Conservation (phyloP, 306 rosid species). For the Abrus precatorius region DNA sequence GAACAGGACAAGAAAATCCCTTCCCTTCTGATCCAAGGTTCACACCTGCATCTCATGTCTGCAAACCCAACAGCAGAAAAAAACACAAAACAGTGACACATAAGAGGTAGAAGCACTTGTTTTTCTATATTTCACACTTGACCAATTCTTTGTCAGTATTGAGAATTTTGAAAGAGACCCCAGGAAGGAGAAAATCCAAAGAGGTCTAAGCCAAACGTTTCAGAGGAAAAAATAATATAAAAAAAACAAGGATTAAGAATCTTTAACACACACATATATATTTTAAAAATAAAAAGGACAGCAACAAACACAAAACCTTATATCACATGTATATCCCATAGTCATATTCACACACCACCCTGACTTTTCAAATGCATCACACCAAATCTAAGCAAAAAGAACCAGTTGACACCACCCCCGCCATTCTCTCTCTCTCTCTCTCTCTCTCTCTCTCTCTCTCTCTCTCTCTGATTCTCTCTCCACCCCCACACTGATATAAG, state of each 20-base stretch:
- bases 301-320: slow-evolving; percentile 44
- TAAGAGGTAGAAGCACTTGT: slow-evolving; percentile 36
- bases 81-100: slow-evolving; percentile 45
- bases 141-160: slow-evolving; percentile 67
- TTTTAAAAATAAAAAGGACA: not conserved
- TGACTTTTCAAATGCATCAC: slow-evolving; percentile 57
- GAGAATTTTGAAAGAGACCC: slow-evolving; percentile 61
- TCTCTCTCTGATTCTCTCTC: slow-evolving; percentile 12
- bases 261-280: not conserved
- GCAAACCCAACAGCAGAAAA: slow-evolving; percentile 46
- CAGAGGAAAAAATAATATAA: slow-evolving; percentile 25
- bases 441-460: slow-evolving; percentile 22
- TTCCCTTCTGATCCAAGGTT: slow-evolving; percentile 60
- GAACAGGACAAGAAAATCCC: slow-evolving; percentile 68
- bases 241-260: slow-evolving; percentile 40
- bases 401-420: slow-evolving; percentile 46
- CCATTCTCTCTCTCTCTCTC: slow-evolving; percentile 29
- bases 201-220: slow-evolving; percentile 33
- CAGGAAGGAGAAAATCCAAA: slow-evolving; percentile 44
- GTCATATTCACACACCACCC: slow-evolving; percentile 60
- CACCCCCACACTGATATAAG: slow-evolving; percentile 44
- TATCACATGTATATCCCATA: slow-evolving; percentile 44
- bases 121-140: slow-evolving; percentile 59
- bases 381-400: slow-evolving; percentile 58
- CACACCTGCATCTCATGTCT: slow-evolving; percentile 57